Evolutionary conservation across 805 yeast species (phyloP).

Genomic region (Sugiyamaella americana): DNA sequence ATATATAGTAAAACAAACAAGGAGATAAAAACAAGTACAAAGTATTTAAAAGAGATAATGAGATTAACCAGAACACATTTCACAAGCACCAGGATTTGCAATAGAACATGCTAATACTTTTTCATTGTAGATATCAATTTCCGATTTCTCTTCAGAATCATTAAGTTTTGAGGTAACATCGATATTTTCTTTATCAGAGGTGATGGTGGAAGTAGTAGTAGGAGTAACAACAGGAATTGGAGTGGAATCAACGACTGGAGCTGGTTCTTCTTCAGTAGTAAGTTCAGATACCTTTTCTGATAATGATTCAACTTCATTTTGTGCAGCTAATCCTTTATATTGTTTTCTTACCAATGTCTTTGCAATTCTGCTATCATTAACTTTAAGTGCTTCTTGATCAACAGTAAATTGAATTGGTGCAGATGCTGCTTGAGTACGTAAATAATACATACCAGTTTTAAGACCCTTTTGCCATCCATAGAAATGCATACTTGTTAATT

Average conservation of each 20-base stretch:
- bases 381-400: conserved; percentile 43
- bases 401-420: conserved; percentile 92
- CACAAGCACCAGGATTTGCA: conserved; percentile 94
- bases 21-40: not conserved
- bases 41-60: not conserved
- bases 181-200: conserved; percentile 13
- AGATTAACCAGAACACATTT: conserved; percentile 92
- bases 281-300: not conserved
- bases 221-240: conserved; percentile 8
- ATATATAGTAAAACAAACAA: conserved; percentile 2
- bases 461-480: conserved; percentile 98
- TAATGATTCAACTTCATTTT: not conserved
- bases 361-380: conserved; percentile 17
- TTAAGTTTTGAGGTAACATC: not conserved
- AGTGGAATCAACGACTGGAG: conserved; percentile 5
- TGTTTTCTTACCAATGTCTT: conserved; percentile 20
- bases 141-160: conserved; percentile 28
- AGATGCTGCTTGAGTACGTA: conserved; percentile 95
- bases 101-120: conserved; percentile 96
- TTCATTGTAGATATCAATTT: conserved; percentile 80
- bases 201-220: conserved; percentile 11
- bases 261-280: conserved; percentile 4
- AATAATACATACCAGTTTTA: conserved; percentile 97
- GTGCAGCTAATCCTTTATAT: conserved; percentile 10
- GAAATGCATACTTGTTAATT: conserved; percentile 95